phyloP scores from a whole-genome alignment of 192 early-diverging fungal species.

The Cladochytrium replicatum region DNA sequence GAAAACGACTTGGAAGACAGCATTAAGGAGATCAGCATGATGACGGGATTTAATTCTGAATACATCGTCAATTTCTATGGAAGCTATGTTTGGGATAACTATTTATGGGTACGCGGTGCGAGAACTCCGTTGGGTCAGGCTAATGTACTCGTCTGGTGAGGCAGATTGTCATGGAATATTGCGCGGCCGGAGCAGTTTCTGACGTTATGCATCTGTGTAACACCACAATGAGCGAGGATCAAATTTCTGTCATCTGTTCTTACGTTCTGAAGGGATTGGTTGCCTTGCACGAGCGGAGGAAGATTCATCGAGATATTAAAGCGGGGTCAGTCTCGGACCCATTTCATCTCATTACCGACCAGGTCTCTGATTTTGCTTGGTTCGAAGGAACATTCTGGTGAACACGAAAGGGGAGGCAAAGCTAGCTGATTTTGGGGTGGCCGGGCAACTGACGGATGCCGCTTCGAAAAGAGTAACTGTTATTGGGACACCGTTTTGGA shows the following conservation, averaged over 20 bases:
- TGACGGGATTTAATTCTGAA: conserved; percentile 31
- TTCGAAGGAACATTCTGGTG: conserved; percentile 40
- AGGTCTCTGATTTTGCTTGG: conserved; percentile 5
- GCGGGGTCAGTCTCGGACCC: conserved; percentile 27
- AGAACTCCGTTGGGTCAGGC: neutral
- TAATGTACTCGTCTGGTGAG: neutral
- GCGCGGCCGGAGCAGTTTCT: conserved; percentile 43
- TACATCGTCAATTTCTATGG: conserved; percentile 45
- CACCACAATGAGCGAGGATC: conserved; percentile 34
- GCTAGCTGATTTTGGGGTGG: conserved; percentile 57
- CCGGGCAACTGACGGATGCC: conserved; percentile 45
- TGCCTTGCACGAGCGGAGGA: conserved; percentile 44
- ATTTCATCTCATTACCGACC: neutral
- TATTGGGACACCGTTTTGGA: conserved; percentile 57
- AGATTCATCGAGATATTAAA: conserved; percentile 60
- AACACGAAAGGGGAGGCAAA: conserved; percentile 42
- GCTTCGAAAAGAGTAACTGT: conserved; percentile 43
- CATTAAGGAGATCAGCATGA: conserved; percentile 45
- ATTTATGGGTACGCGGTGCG: conserved; percentile 31
- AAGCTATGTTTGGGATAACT: conserved; percentile 31
- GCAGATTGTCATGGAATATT: conserved; percentile 57
- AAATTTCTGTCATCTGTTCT: conserved; percentile 40
- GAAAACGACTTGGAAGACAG: conserved; percentile 36
- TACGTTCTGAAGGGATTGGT: conserved; percentile 40
- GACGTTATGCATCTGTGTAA: conserved; percentile 42